phyloP scores from a whole-genome alignment of 768 basidiomycete genomes.

The Fomitopsis serialis region DNA sequence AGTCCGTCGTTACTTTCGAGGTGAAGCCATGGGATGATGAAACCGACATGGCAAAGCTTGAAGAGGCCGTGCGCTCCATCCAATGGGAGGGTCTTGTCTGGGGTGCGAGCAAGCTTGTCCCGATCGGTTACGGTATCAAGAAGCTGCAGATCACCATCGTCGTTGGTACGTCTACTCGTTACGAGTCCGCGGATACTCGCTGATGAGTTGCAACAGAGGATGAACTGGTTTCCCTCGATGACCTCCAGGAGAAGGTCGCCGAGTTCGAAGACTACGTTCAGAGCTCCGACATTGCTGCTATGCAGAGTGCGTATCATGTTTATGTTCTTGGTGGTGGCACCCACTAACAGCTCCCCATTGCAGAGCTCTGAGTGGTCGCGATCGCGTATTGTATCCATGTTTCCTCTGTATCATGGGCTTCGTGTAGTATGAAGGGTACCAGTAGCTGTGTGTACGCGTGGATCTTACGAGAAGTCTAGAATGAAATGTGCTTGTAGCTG shows the following conservation, averaged over 20 bases:
- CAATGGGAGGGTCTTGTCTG: conserved; percentile 89
- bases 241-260: conserved; percentile 85
- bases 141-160: conserved; percentile 77
- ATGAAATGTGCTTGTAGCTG: too few relatives aligned
- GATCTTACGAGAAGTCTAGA: too few relatives aligned
- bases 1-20: conserved; percentile 97
- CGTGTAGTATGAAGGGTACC: too few relatives aligned
- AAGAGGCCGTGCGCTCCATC: conserved; percentile 79
- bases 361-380: not conserved
- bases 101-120: conserved; percentile 90
- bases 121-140: conserved; percentile 90
- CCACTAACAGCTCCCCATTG: not conserved
- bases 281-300: conserved; percentile 87
- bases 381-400: not conserved
- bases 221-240: conserved; percentile 87
- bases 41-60: conserved; percentile 91
- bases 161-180: conserved; percentile 34
- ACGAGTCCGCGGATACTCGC: conserved; percentile 26
- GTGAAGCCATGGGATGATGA: conserved; percentile 99
- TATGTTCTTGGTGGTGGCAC: not conserved
- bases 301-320: conserved; percentile 66
- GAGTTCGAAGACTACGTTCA: conserved; percentile 89
- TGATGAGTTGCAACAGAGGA: conserved; percentile 58
- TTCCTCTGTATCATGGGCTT: not conserved
- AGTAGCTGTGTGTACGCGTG: too few relatives aligned